A percentile compares a stretch with the other conserved stretches of the same genome.
phyloP scores from a whole-genome alignment of 768 basidiomycete genomes.

The Krasilnikovozyma curviuscula region DNA sequence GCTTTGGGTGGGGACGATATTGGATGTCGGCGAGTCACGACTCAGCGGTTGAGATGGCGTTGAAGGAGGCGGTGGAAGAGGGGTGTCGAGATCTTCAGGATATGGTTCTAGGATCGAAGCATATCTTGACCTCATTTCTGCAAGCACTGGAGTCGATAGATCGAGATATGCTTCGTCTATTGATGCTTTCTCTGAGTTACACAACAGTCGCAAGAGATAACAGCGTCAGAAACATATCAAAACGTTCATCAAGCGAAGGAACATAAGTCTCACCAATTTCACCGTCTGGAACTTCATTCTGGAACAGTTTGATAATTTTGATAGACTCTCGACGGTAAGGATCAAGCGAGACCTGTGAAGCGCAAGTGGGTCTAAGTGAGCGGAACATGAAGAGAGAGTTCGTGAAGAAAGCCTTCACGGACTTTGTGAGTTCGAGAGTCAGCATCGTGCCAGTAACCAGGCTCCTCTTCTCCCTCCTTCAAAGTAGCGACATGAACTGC shows the following conservation, averaged over 20 bases:
- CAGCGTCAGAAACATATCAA: neutral
- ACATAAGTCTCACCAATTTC: constrained; percentile 45
- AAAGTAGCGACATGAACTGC: constrained; percentile 92
- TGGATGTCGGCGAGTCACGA: too few relatives aligned
- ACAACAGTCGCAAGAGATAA: too few relatives aligned
- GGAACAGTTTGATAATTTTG: constrained; percentile 69
- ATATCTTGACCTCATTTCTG: too few relatives aligned
- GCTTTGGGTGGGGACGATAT: too few relatives aligned
- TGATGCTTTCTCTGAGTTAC: constrained; percentile 93
- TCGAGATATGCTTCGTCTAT: constrained; percentile 97
- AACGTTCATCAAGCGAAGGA: neutral
- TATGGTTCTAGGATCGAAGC: constrained; percentile 52
- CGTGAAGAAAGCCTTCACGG: constrained; percentile 5
- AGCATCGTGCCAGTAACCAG: constrained; percentile 79
- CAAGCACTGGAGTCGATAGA: constrained; percentile 62
- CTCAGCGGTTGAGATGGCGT: neutral
- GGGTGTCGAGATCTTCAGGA: constrained; percentile 60
- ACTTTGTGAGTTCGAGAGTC: constrained; percentile 87
- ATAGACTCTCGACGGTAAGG: constrained; percentile 75
- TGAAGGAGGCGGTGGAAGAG: constrained; percentile 30
- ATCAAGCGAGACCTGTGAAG: constrained; percentile 66
- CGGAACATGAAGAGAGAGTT: neutral
- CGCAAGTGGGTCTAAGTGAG: neutral
- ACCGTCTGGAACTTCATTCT: constrained; percentile 52
- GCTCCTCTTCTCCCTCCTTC: constrained; percentile 45